Evolutionary conservation across 2,329 filamentous ascomycete genomes (phyloP), one percentile per base, ranked within the genome.

Genomic region (Aspergillus fischeri): DNA sequence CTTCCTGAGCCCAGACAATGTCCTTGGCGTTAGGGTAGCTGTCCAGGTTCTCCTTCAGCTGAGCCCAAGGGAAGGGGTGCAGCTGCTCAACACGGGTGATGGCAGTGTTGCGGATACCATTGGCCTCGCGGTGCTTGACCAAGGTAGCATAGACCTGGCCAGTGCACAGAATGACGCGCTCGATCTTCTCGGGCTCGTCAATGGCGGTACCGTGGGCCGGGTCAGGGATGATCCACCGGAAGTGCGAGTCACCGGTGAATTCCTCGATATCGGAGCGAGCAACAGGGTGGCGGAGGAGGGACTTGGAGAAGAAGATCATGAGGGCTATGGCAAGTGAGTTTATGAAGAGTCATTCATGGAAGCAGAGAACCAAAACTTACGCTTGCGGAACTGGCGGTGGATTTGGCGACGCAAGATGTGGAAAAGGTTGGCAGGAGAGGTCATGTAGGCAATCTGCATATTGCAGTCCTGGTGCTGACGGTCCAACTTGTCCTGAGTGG

Each of bases 401-500:
- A 99, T 96, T 81, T 99, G 94, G 77, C 94, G 87, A 74, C 94
- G 90, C 63, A 99, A 85, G 65, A 94, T 87, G 78, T 99, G 94
- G 88, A 99, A 99, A 74, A 95, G 77, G 78, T 99, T 99, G 64
- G 93, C 85, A 28, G 94, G 94, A 49, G 89, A 90, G n/a, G 94
- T 99, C 86, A 95, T 92, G 82, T 94, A 96, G 55, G 88, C 92
- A 74, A 99, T 89, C 80, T 99, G 94, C 87, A 99, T 96, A 81
- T 99, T 99, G 83, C 92, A 96, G 80, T 99, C 94, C 80, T 99
- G 94, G 81, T 99, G 94, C 78, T 97, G 94, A 67, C 94, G 91
- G 55, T 95, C 88, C 60, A 97, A 86, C 82, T 94, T 97, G 65
- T 96, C 92, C 32, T 84, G 81, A 1, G 86, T 83, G 53, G 94